phyloP scores from a whole-genome alignment of 352 stramenopile genomes.

The Poterioochromonas sp. region DNA sequence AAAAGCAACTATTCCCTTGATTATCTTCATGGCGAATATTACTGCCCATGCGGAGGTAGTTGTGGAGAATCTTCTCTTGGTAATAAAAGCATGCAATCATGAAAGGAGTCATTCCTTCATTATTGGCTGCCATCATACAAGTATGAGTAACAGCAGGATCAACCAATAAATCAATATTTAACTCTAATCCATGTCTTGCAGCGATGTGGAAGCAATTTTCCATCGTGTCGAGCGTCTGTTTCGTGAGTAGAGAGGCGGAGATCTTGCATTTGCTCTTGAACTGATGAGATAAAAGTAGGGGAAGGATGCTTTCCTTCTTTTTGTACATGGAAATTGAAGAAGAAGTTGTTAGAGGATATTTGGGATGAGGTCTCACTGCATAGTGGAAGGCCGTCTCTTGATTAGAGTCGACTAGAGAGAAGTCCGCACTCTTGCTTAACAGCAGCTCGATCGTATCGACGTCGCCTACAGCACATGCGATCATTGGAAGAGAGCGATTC shows the following conservation, averaged over 20 bases:
- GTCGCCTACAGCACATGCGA: neutral
- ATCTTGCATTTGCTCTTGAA: neutral
- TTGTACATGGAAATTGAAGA: neutral
- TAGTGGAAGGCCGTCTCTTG: neutral
- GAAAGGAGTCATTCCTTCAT: conserved; percentile 6
- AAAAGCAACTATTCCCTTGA: neutral
- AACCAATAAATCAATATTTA: conserved; percentile 14
- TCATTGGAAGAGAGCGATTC: neutral
- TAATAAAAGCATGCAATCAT: conserved; percentile 2
- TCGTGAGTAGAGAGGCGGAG: neutral
- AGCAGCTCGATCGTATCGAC: conserved; percentile 1
- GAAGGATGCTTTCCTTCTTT: neutral
- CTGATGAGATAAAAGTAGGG: neutral
- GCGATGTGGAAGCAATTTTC: neutral
- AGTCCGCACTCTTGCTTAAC: neutral
- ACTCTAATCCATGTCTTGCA: neutral
- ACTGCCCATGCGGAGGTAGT: neutral
- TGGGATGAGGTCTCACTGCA: neutral
- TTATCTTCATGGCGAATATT: neutral
- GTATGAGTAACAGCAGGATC: neutral
- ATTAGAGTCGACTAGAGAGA: neutral
- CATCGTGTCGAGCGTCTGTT: neutral
- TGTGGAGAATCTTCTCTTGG: neutral
- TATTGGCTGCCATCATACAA: neutral
- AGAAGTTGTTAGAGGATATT: neutral